Conservation (phyloP, 495 filamentous ascomycete species). For the Schizothecium vesticola region DNA sequence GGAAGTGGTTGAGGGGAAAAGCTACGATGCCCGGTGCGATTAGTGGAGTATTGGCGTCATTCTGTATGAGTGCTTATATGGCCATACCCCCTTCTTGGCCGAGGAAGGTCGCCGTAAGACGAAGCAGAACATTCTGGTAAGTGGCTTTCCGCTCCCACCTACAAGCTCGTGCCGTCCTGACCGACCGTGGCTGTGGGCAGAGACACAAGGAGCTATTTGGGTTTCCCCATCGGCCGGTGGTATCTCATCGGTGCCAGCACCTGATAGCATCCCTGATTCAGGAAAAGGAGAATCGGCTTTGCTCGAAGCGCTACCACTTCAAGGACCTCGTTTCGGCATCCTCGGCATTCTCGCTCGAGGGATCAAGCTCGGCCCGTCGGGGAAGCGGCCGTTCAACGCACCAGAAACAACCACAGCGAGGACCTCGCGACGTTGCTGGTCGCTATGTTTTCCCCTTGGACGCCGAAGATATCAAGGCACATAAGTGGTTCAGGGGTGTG, state of each 20-base stretch:
- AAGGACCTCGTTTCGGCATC: conserved; percentile 49
- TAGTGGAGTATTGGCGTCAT: conserved; percentile 97
- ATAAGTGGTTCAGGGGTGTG: conserved; percentile 66
- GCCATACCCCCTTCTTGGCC: conserved; percentile 80
- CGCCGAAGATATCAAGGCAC: conserved; percentile 70
- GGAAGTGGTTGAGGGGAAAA: conserved; percentile 76
- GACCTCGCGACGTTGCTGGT: conserved; percentile 30
- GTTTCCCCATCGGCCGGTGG: conserved; percentile 59
- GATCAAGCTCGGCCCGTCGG: background rate
- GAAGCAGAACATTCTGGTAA: conserved; percentile 72
- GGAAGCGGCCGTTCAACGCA: background rate
- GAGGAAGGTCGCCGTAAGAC: conserved; percentile 70
- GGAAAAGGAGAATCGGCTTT: conserved; percentile 70
- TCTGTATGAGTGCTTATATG: conserved; percentile 88
- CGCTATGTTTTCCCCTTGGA: conserved; percentile 72
- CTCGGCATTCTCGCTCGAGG: conserved; percentile 4
- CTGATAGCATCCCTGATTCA: conserved; percentile 71
- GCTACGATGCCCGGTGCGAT: conserved; percentile 88
- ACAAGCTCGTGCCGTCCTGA: background rate
- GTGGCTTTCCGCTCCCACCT: conserved; percentile 19
- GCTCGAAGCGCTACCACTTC: conserved; percentile 60
- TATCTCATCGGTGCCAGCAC: conserved; percentile 61
- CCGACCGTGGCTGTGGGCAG: conserved; percentile 5
- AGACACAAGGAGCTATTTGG: conserved; percentile 45
- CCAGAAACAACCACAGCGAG: conserved; percentile 14